phyloP scores from a whole-genome alignment of 345 rosid species.

The Mercurialis annua region DNA sequence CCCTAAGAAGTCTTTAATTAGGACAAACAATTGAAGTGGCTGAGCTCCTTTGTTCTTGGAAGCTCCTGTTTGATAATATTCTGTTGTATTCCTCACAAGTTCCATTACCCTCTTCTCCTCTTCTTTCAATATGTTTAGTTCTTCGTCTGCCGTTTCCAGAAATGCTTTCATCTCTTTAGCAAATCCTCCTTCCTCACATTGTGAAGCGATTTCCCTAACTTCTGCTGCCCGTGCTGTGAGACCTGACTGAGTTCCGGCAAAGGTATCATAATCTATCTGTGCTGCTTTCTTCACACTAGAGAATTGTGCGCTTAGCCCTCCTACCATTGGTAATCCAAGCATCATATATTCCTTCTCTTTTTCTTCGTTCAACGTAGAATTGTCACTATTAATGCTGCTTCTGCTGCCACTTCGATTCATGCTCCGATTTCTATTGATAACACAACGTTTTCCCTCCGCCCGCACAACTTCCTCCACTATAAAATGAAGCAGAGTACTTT shows the following conservation, averaged over 20 bases:
- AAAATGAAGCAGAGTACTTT: slow-evolving; percentile 77
- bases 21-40: slow-evolving; percentile 58
- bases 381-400: slow-evolving; percentile 20
- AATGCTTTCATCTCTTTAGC: slow-evolving; percentile 52
- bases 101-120: slow-evolving; percentile 61
- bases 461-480: slow-evolving; percentile 81
- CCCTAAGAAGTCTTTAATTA: slow-evolving; percentile 63
- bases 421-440: slow-evolving; percentile 44
- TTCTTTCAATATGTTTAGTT: slow-evolving; percentile 38
- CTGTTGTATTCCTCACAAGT: slow-evolving; percentile 64
- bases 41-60: slow-evolving; percentile 38
- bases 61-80: slow-evolving; percentile 70
- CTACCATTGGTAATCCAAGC: slow-evolving; percentile 72
- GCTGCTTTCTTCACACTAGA: slow-evolving; percentile 85
- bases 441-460: slow-evolving; percentile 73
- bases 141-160: slow-evolving; percentile 56
- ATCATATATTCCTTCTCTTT: slow-evolving; percentile 53
- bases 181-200: slow-evolving; percentile 40
- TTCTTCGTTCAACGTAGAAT: slow-evolving; percentile 42
- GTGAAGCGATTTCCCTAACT: slow-evolving; percentile 29
- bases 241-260: slow-evolving; percentile 42
- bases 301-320: slow-evolving; percentile 74
- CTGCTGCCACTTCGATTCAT: slow-evolving; percentile 36
- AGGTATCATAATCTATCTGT: slow-evolving; percentile 40
- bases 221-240: slow-evolving; percentile 50